Percentiles rank a stretch among this genome's conserved stretches.
Conservation (phyloP, 2,329 filamentous ascomycete species). For the Rhexocercosporidium sp. region DNA sequence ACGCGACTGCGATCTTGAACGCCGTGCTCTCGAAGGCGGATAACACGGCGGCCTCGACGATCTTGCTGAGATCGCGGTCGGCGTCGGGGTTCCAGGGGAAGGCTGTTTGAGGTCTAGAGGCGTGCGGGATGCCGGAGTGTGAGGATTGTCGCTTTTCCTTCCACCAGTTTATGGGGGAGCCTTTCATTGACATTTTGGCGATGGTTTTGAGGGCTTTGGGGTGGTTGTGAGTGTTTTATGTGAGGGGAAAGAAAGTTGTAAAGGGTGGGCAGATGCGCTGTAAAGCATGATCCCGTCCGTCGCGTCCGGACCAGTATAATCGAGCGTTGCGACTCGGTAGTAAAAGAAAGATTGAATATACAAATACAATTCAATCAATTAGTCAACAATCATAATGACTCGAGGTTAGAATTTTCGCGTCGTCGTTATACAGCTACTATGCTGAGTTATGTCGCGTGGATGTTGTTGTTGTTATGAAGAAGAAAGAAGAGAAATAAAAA, state of each 20-base stretch:
- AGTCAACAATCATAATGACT: neutral
- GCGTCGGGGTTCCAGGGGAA: conserved; percentile 22
- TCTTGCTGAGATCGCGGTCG: conserved; percentile 24
- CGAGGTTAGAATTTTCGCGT: neutral
- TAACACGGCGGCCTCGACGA: conserved; percentile 30
- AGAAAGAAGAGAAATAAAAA: neutral
- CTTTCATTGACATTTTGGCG: conserved; percentile 24
- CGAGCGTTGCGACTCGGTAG: neutral
- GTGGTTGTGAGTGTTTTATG: neutral
- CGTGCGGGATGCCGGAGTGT: conserved; percentile 16
- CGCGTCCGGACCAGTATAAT: neutral
- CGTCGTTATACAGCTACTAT: neutral
- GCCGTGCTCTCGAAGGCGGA: conserved; percentile 30
- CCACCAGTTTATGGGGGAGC: conserved; percentile 29
- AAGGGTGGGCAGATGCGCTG: neutral
- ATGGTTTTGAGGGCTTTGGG: neutral
- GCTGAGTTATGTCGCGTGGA: neutral
- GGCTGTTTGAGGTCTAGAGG: conserved; percentile 24
- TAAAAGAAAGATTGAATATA: neutral
- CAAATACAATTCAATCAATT: neutral
- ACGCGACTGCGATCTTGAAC: conserved; percentile 32
- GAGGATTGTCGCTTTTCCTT: conserved; percentile 32
- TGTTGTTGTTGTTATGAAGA: neutral
- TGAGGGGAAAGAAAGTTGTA: neutral
- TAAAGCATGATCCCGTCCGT: conserved; percentile 3